These are phyloP conservation scores for Podospora didyma DNA, from an alignment of 495 filamentous ascomycete genomes.

Conservation along the genomic window DNA sequence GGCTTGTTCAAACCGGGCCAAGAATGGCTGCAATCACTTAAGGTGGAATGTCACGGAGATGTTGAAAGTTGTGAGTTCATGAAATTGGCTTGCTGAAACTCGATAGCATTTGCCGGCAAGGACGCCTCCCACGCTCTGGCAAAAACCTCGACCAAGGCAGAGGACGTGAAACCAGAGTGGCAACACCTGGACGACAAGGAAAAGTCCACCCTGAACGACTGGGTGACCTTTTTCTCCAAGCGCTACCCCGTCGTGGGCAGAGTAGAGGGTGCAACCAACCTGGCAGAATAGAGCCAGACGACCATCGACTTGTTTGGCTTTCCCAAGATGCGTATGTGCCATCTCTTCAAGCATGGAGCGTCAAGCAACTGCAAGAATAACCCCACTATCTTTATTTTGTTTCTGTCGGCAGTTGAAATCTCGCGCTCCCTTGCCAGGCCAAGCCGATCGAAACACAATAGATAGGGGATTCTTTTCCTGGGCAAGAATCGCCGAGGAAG, in stretches of 20 bases:
- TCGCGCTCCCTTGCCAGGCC: not conserved
- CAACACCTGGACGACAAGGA: conserved; percentile 81
- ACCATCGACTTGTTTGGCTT: not conserved
- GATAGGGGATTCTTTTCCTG: not conserved
- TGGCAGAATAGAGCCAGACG: conserved; percentile 21
- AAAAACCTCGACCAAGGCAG: conserved; percentile 77
- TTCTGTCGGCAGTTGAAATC: not conserved
- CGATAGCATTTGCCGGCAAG: conserved; percentile 85
- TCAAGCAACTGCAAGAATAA: not conserved
- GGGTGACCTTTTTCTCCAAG: conserved; percentile 94
- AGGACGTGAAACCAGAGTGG: conserved; percentile 83
- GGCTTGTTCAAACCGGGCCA: no score
- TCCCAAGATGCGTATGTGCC: not conserved
- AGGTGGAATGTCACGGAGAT: no score
- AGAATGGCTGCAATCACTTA: no score
- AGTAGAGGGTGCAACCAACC: conserved; percentile 58
- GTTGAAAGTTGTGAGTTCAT: no score
- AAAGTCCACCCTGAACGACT: conserved; percentile 79
- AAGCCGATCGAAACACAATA: not conserved
- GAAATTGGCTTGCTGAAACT: not conserved
- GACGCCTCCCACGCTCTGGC: conserved; percentile 89
- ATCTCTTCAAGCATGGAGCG: not conserved
- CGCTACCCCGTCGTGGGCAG: conserved; percentile 89
- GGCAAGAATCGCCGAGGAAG: not conserved
- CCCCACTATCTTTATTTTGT: not conserved